Evolutionary conservation across 176 grass and related monocot species (phyloP), one percentile per base, ranked within the genome.

Genomic region (Eremochloa ophiuroides): DNA sequence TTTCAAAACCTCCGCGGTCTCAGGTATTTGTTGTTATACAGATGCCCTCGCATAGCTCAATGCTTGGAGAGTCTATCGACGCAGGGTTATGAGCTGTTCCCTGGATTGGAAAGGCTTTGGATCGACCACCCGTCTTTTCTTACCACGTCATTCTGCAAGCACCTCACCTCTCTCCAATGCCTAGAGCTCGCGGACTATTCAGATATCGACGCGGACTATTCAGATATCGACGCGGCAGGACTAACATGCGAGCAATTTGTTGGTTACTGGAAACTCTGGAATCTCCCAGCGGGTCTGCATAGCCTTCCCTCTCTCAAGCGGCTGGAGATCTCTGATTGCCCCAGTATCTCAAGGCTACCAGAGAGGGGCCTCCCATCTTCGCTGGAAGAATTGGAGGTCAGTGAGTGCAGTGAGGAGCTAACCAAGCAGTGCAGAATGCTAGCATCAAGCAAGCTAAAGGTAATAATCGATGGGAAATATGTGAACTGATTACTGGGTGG

Each of bases 351-450:
- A 10, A 58, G 18, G 8, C 41, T 83, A 9, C 61, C 40, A 14
- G 31, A 20, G 8, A 66, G 12, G 26, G 73, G 55, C 5, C 20
- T 86, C 59, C 53, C 84, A 34, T 20, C 58, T 22, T 28, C 70
- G 4, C 60, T 82, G 33, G 60, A 69, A 35, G 14, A 35, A n/a
- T 22, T 82, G 17, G 31, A 10, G 4, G 3, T 81, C 69, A 0
- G 0, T 0, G 0, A 0, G 0, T 66, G 60, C 42, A 47, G 17
- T 3, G 0, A 28, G 13, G 5, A 37, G 43, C 43, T 87, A 34
- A 23, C 6, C 22, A 30, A 47, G 12, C 10, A 27, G 41, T 87
- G 78, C 56, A 76, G 29, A 12, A n/a, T 0, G 9, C 28, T 44
- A 38, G 73, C 42, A 82, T 58, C 69, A 17, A 35, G 20, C 43